phyloP scores from a whole-genome alignment of 2,329 filamentous ascomycete genomes.

The Cordyceps javanica region DNA sequence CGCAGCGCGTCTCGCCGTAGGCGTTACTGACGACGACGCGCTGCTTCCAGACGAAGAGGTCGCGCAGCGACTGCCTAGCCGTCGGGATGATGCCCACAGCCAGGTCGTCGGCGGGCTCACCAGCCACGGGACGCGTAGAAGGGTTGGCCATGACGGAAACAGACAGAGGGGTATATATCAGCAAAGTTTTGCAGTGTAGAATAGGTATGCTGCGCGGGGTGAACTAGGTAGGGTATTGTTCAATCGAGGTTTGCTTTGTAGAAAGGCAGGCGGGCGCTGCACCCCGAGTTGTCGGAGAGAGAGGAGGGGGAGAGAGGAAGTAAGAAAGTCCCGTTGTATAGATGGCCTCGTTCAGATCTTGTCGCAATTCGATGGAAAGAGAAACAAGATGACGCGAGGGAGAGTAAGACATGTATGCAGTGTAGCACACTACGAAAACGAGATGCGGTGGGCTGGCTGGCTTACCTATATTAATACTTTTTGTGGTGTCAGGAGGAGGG shows the following conservation, averaged over 20 bases:
- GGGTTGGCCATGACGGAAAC: background rate
- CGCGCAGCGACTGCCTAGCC: slow-evolving; percentile 55
- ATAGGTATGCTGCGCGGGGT: background rate
- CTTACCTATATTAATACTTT: slow-evolving; percentile 2
- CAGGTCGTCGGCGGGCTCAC: slow-evolving; percentile 58
- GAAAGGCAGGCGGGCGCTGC: too few species aligned
- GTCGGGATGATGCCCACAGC: slow-evolving; percentile 59
- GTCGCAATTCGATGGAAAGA: background rate
- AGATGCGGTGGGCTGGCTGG: background rate
- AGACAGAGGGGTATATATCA: background rate
- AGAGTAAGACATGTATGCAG: background rate
- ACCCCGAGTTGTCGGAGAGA: too few species aligned
- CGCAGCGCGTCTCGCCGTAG: slow-evolving; percentile 56
- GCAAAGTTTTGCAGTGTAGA: background rate
- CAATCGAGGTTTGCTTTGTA: background rate
- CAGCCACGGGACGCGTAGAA: slow-evolving; percentile 9
- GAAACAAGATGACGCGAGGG: background rate
- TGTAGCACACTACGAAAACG: background rate
- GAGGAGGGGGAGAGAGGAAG: background rate
- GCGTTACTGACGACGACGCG: slow-evolving; percentile 61
- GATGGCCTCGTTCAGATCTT: background rate
- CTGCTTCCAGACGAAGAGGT: slow-evolving; percentile 70
- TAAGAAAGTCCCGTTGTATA: background rate
- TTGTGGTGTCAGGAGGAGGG: background rate
- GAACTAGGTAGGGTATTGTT: background rate